These are phyloP conservation scores for Ramalina intermedia DNA, from an alignment of 495 filamentous ascomycete genomes.

Conservation along the genomic window DNA sequence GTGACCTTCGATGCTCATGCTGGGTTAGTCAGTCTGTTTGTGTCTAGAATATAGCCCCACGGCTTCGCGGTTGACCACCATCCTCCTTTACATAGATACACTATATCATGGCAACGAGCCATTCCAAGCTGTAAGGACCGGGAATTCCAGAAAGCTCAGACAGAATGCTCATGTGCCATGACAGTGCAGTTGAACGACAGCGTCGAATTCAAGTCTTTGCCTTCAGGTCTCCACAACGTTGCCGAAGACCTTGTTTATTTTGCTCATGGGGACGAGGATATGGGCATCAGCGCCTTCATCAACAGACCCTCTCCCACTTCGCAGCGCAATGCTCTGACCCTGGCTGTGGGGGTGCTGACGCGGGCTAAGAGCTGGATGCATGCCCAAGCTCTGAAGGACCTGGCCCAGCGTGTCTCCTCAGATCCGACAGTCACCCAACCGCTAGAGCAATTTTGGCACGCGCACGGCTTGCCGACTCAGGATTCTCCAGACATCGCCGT, in stretches of 20 bases:
- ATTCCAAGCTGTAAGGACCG: constrained; percentile 38
- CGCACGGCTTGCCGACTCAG: constrained; percentile 27
- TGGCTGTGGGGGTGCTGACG: constrained; percentile 75
- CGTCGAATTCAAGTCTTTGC: constrained; percentile 89
- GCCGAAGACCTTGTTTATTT: constrained; percentile 86
- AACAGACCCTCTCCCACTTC: constrained; percentile 64
- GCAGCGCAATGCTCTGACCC: constrained; percentile 79
- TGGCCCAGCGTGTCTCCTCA: constrained; percentile 52
- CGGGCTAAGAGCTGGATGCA: constrained; percentile 84
- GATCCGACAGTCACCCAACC: constrained; percentile 40
- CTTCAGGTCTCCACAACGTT: constrained; percentile 83
- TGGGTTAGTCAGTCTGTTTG: constrained; percentile 37
- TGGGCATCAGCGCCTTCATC: constrained; percentile 84
- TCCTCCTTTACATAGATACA: constrained; percentile 37
- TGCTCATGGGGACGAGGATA: constrained; percentile 62
- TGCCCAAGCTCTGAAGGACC: constrained; percentile 56
- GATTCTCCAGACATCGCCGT: constrained; percentile 14
- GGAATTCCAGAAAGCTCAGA: constrained; percentile 5
- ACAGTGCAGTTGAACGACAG: constrained; percentile 70
- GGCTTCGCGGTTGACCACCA: constrained; percentile 6
- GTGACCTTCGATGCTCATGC: constrained; percentile 78
- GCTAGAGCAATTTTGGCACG: constrained; percentile 70
- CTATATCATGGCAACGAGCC: constrained; percentile 72
- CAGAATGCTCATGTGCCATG: not conserved
- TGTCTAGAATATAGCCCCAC: constrained; percentile 1